Conservation (phyloP, 768 basidiomycete species). For the Phanerodontia chrysosporium region DNA sequence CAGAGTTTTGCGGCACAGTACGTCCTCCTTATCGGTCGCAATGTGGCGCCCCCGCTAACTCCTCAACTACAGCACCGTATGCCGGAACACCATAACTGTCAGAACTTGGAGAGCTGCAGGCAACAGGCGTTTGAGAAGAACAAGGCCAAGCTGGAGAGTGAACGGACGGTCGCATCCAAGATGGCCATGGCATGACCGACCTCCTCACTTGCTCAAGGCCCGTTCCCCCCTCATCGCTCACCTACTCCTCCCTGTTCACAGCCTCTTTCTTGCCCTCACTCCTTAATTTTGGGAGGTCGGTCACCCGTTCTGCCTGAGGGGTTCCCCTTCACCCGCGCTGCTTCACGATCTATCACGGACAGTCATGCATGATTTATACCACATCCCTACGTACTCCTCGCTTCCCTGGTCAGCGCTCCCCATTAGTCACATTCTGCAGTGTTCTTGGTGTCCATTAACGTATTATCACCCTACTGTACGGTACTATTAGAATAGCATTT, state of each 20-base stretch:
- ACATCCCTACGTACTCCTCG: slow-evolving; percentile 11
- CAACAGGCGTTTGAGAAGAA: slow-evolving; percentile 87
- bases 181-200: slow-evolving; percentile 66
- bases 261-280: slow-evolving; percentile 1
- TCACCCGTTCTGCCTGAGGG: slow-evolving; percentile 14
- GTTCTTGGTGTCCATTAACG: slow-evolving; percentile 15
- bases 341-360: slow-evolving; percentile 25
- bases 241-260: slow-evolving; percentile 9
- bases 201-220: too few relatives aligned
- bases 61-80: slow-evolving; percentile 64
- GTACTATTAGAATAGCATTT: slow-evolving; percentile 9
- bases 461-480: slow-evolving; percentile 6
- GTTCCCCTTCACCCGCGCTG: slow-evolving; percentile 6
- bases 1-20: slow-evolving; percentile 74
- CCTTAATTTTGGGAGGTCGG: slow-evolving; percentile 11
- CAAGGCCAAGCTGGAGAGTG: slow-evolving; percentile 83
- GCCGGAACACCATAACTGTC: slow-evolving; percentile 84
- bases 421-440: slow-evolving; percentile 13
- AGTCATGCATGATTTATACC: slow-evolving; percentile 17
- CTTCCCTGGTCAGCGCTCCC: slow-evolving; percentile 1
- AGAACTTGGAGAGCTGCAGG: slow-evolving; percentile 77
- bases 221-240: slow-evolving; percentile 5
- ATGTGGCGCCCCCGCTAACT: background rate
- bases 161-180: slow-evolving; percentile 84
- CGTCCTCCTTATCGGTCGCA: slow-evolving; percentile 28